These are phyloP conservation scores for Phytophthora capsici DNA, from an alignment of 352 stramenopile species.

Conservation along the genomic window DNA sequence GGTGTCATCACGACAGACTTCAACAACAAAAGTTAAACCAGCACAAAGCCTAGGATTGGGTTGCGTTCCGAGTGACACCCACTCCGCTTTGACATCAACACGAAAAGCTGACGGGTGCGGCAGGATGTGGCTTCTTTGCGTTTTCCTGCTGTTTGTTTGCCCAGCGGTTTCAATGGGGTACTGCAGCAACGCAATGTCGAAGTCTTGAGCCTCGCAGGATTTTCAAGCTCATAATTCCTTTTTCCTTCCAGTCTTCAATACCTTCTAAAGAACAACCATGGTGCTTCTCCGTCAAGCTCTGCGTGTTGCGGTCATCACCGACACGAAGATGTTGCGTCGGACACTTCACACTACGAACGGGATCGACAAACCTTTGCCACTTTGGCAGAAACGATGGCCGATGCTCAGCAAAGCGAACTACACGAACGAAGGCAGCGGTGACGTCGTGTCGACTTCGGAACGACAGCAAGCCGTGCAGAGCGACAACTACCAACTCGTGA, in stretches of 20 bases:
- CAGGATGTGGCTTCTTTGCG: slow-evolving; percentile 21
- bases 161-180: slow-evolving; percentile 10
- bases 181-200: slow-evolving; percentile 19
- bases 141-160: slow-evolving; percentile 9
- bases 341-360: slow-evolving; percentile 21
- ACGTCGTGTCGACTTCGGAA: neutral
- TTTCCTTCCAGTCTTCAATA: slow-evolving; percentile 11
- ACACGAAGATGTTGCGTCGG: slow-evolving; percentile 17
- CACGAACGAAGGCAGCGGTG: slow-evolving; percentile 19
- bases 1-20: slow-evolving; percentile 14
- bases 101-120: slow-evolving; percentile 17
- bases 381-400: slow-evolving; percentile 38
- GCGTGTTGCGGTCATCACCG: slow-evolving; percentile 19
- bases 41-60: slow-evolving; percentile 27
- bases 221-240: slow-evolving; percentile 22
- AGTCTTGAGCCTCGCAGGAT: neutral
- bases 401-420: slow-evolving; percentile 31
- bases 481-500: slow-evolving; percentile 77
- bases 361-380: slow-evolving; percentile 18
- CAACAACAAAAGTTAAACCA: slow-evolving; percentile 7
- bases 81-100: no score
- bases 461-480: slow-evolving; percentile 21
- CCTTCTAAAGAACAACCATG: slow-evolving; percentile 6
- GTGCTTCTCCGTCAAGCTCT: slow-evolving; percentile 22
- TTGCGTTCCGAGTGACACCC: slow-evolving; percentile 28